Evolutionary conservation across 768 basidiomycete species (phyloP).

Genomic region (Cubamyces lactineus): DNA sequence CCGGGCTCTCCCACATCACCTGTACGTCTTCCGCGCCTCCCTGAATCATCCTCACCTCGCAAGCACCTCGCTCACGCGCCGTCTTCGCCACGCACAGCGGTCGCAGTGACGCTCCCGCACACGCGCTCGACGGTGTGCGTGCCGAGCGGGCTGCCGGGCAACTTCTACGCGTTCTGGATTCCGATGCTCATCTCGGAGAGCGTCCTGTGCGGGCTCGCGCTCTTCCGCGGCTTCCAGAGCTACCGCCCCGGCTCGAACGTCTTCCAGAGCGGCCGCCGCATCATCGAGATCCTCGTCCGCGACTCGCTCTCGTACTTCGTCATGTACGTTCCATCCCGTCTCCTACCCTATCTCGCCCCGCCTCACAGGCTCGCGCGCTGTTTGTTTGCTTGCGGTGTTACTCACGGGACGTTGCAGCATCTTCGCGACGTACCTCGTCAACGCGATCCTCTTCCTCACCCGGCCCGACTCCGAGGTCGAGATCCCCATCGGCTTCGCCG

Average conservation of each 20-base stretch:
- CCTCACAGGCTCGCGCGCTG: no score
- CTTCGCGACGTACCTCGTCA: conserved; percentile 57
- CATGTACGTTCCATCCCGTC: conserved; percentile 44
- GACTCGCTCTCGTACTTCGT: conserved; percentile 63
- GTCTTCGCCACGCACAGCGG: background rate
- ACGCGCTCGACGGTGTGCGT: conserved; percentile 45
- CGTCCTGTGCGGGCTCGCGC: conserved; percentile 52
- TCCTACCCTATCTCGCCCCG: background rate
- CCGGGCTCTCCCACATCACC: conserved; percentile 42
- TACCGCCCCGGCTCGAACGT: conserved; percentile 38
- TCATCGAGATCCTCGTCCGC: conserved; percentile 54
- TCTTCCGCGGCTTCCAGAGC: conserved; percentile 53
- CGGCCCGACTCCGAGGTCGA: conserved; percentile 40
- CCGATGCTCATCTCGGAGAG: conserved; percentile 59
- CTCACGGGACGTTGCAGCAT: conserved; percentile 41
- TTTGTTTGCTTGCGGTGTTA: background rate
- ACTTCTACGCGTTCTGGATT: conserved; percentile 63
- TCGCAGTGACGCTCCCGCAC: conserved; percentile 11
- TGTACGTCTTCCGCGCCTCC: conserved; percentile 37
- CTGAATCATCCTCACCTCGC: no score
- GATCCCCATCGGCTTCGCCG: conserved; percentile 59
- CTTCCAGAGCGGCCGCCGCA: conserved; percentile 46
- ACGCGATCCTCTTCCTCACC: conserved; percentile 36
- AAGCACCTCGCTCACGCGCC: no score
- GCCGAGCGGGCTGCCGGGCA: conserved; percentile 40